phyloP scores from a whole-genome alignment of 1,284 basidiomycete genomes.

The Bondarzewia mesenterica region DNA sequence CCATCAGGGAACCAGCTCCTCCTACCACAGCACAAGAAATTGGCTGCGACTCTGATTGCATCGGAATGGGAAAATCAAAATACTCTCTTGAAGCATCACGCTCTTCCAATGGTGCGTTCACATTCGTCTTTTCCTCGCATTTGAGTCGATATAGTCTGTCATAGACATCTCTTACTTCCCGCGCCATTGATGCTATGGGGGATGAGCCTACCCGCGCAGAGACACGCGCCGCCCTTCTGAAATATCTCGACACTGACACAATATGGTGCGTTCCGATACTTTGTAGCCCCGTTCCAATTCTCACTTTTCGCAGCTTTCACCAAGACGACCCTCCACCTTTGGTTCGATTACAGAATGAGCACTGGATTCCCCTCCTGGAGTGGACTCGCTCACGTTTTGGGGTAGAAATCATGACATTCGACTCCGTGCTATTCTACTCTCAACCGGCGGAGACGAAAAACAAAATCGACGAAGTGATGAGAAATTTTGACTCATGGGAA shows the following conservation, averaged over 20 bases:
- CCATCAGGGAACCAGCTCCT: constrained; percentile 72
- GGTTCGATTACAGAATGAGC: constrained; percentile 72
- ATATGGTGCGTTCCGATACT: constrained; percentile 61
- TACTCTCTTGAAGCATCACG: constrained; percentile 80
- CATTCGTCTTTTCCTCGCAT: neutral
- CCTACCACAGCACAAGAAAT: constrained; percentile 61
- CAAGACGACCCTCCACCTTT: constrained; percentile 71
- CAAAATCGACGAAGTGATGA: constrained; percentile 51
- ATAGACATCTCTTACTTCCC: constrained; percentile 82
- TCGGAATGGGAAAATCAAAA: constrained; percentile 96
- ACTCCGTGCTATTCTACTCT: constrained; percentile 57
- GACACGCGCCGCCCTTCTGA: constrained; percentile 68
- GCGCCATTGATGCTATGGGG: constrained; percentile 80
- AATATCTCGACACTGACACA: constrained; percentile 94
- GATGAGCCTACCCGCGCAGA: constrained; percentile 51
- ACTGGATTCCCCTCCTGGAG: constrained; percentile 85
- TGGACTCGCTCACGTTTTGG: constrained; percentile 70
- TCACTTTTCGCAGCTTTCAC: constrained; percentile 57
- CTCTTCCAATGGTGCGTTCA: constrained; percentile 76
- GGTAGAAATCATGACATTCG: constrained; percentile 59
- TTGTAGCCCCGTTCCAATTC: neutral
- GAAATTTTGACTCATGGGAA: constrained; percentile 72
- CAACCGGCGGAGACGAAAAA: constrained; percentile 65
- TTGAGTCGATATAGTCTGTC: neutral
- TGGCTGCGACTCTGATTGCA: constrained; percentile 83